Conservation (phyloP, 2,329 filamentous ascomycete species). For the Botrytis hyacinthi region DNA sequence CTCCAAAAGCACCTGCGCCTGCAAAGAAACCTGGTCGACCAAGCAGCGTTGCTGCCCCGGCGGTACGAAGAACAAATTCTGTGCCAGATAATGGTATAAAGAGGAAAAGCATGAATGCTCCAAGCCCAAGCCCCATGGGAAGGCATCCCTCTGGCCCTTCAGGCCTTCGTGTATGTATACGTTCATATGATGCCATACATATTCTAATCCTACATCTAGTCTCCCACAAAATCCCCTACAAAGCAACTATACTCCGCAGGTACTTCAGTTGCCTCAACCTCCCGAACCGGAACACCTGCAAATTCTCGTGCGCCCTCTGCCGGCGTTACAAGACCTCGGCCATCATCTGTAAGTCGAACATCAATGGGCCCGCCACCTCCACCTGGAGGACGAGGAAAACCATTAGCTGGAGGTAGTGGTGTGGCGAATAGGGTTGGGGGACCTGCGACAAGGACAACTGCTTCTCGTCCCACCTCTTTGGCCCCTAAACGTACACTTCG, state of each 20-base stretch:
- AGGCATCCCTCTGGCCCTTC: constrained; percentile 56
- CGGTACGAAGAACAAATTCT: constrained; percentile 44
- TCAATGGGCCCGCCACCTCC: constrained; percentile 65
- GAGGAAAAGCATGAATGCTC: constrained; percentile 67
- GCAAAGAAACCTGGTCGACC: constrained; percentile 42
- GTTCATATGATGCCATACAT: not conserved
- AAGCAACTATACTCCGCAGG: constrained; percentile 61
- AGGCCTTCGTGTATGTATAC: constrained; percentile 52
- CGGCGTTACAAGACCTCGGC: constrained; percentile 49
- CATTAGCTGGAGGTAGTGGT: constrained; percentile 39
- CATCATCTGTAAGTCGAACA: constrained; percentile 55
- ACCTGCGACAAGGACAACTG: constrained; percentile 26
- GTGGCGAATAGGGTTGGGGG: constrained; percentile 36
- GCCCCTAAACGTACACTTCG: constrained; percentile 33
- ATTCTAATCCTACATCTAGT: constrained; percentile 48
- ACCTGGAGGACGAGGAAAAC: constrained; percentile 40
- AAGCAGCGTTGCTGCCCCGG: constrained; percentile 44
- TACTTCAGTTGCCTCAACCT: constrained; percentile 55
- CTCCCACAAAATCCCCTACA: constrained; percentile 75
- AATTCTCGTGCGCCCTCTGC: constrained; percentile 47
- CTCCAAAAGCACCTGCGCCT: constrained; percentile 36
- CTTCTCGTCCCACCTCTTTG: constrained; percentile 29
- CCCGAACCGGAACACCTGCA: constrained; percentile 64
- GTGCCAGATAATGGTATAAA: constrained; percentile 56
- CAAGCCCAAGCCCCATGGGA: constrained; percentile 69